Conservation (phyloP, 257 asterid genomes). For the Solanum chmielewskii region DNA sequence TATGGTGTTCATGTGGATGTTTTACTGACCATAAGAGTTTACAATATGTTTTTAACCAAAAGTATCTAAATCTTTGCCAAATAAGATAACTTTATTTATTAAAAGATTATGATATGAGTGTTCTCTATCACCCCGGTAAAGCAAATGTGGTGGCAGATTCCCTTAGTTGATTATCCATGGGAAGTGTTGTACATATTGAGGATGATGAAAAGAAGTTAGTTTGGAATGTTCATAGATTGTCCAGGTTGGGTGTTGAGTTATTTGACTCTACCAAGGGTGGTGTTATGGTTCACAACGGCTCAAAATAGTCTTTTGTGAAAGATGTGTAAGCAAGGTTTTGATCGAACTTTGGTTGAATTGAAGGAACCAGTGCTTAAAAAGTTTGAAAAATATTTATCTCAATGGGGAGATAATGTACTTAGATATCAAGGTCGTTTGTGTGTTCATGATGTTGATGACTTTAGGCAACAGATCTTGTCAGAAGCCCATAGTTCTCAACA, state of each 20-base stretch:
- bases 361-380: background rate
- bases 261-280: no score
- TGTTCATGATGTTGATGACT: background rate
- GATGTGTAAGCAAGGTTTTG: background rate
- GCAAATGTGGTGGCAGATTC: no score
- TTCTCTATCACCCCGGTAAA: background rate
- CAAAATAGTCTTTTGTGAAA: no score
- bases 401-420: background rate
- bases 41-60: background rate
- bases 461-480: background rate
- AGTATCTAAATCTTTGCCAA: background rate
- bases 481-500: background rate
- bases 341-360: background rate
- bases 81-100: background rate
- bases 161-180: no score
- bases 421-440: background rate
- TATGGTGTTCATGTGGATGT: background rate
- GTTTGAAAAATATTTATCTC: background rate
- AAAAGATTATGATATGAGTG: background rate
- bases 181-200: no score
- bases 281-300: background rate
- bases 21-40: background rate
- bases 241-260: no score
- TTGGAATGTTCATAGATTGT: no score
- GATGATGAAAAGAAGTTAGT: no score